These are phyloP conservation scores for Aspergillus sp. DNA, from an alignment of 2,329 filamentous ascomycete species.

Conservation along the genomic window DNA sequence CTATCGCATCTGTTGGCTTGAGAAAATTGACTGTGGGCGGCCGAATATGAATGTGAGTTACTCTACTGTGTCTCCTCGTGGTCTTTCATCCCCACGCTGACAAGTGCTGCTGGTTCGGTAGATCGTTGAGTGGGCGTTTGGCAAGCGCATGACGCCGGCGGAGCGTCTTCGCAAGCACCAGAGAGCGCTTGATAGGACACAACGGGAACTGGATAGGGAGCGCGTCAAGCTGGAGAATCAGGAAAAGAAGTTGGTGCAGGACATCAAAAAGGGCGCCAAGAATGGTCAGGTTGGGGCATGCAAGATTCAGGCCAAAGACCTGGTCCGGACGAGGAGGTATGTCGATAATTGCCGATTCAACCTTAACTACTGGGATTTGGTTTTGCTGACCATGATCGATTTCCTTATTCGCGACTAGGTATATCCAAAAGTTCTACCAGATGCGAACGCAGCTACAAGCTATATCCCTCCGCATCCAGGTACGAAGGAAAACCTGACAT, in stretches of 20 bases:
- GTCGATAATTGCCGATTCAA: constrained; percentile 3
- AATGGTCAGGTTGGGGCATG: constrained; percentile 97
- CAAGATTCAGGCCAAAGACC: constrained; percentile 95
- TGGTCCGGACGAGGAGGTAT: constrained; percentile 79
- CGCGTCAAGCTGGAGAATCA: constrained; percentile 95
- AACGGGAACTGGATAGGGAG: constrained; percentile 90
- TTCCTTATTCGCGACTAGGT: constrained; percentile 45
- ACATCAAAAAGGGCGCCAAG: constrained; percentile 98
- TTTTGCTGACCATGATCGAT: neutral
- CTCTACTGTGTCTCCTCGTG: neutral
- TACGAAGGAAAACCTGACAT: constrained; percentile 32
- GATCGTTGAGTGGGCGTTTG: constrained; percentile 98
- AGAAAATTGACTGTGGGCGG: neutral
- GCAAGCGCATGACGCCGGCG: constrained; percentile 96
- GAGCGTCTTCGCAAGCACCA: constrained; percentile 63
- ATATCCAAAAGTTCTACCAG: constrained; percentile 96
- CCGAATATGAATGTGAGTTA: constrained; percentile 35
- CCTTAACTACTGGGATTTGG: too few species aligned
- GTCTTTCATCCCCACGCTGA: constrained; percentile 5
- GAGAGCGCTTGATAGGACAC: constrained; percentile 91
- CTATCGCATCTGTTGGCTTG: neutral
- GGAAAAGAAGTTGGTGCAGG: constrained; percentile 90
- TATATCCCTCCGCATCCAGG: constrained; percentile 89
- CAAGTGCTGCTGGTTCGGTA: constrained; percentile 29
- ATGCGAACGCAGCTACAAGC: constrained; percentile 97